Evolutionary conservation across 78 protist species (phyloP).

Genomic region (Dictyostelium intermedium): DNA sequence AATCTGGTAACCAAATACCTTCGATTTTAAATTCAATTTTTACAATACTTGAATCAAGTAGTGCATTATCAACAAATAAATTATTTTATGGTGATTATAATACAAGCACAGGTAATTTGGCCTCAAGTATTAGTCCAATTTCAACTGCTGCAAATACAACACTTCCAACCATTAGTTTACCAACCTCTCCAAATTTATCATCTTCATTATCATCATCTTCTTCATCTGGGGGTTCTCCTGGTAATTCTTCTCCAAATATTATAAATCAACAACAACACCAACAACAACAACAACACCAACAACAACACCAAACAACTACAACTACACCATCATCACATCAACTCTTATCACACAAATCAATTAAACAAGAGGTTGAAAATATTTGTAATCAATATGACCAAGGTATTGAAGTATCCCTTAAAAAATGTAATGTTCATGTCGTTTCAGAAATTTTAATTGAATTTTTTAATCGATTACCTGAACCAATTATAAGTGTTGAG

Average conservation of each 20-base stretch:
- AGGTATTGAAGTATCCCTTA: slow-evolving; percentile 29
- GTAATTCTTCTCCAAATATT: neutral
- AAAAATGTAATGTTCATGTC: neutral
- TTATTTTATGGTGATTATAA: neutral
- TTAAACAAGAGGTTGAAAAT: neutral
- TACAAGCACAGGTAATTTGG: neutral
- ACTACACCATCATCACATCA: neutral
- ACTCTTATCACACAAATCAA: neutral
- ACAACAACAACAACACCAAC: neutral
- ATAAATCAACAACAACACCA: neutral
- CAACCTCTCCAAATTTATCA: neutral
- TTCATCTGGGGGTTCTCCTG: neutral
- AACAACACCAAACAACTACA: neutral
- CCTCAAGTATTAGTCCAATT: neutral
- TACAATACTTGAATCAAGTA: slow-evolving; percentile 18
- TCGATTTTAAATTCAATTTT: slow-evolving; percentile 49
- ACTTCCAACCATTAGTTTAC: neutral
- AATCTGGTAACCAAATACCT: slow-evolving; percentile 53
- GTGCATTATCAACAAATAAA: slow-evolving; percentile 12
- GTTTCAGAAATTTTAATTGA: slow-evolving; percentile 35
- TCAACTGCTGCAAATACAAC: neutral
- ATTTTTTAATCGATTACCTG: slow-evolving; percentile 30
- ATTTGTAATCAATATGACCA: slow-evolving; percentile 14
- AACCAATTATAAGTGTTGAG: slow-evolving; percentile 47
- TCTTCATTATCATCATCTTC: slow-evolving; percentile 6